Evolutionary conservation across 164 flowering plant genomes (phyloP), one percentile per base, ranked within the genome.

Genomic region (Magnolia sinica): DNA sequence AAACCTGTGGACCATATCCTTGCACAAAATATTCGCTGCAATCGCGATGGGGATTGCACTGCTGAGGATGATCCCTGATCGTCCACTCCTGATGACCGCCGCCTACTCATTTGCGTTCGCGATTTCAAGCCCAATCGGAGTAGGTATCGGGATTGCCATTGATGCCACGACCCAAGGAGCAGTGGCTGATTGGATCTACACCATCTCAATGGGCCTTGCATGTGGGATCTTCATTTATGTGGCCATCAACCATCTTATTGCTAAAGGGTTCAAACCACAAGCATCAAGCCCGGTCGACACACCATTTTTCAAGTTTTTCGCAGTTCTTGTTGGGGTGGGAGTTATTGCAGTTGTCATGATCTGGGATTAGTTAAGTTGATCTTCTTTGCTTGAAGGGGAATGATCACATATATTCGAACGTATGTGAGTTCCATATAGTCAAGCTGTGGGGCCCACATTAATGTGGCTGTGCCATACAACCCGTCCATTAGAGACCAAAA

Each of bases 11-110:
- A 92, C 92, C 20, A 88, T 94, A 73, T 86, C 87, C 4, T 75
- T 94, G 81, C 98, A 94, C 90, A 92, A 94, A 73, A 86, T 94
- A 71, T 91, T 91, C 76, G 97, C 93, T 72, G 97, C 96, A 68
- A 76, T 91, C 13, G 90, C 92, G 55, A 91, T 91, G 97, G 98
- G 96, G 20, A 90, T 92, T 50, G 98, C 97, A 22, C 84, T 91
- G n/a, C 87, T 91, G 6, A 86, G 84, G 76, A 89, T 94, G 91
- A 77, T 88, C 8, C 98, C 95, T 1, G 82, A 86, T 64, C 84
- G 95, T 71, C 91, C 95, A 37, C 79, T 94, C 1, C 52, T 91
- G 7, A 8, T 79, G 8, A 88, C 88, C 0, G 83, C 50, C 0
- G 89, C 84, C 3, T 94, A 94, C 73, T 88, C 98, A 0, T 88